These are phyloP conservation scores for Terfezia boudieri DNA, from an alignment of 495 filamentous ascomycete genomes.

Conservation along the genomic window DNA sequence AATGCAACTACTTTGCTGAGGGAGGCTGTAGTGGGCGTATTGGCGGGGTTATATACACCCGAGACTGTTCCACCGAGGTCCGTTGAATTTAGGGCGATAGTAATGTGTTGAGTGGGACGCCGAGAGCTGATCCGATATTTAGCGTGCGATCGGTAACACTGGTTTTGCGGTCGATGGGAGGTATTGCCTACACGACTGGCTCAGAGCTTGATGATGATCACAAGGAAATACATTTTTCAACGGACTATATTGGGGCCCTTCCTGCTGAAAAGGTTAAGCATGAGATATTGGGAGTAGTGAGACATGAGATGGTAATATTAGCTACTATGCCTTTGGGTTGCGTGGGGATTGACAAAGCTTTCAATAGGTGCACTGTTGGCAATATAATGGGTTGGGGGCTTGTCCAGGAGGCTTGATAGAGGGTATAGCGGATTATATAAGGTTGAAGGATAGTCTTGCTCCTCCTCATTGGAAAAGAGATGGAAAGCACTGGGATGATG, in stretches of 20 bases:
- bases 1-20: conserved; percentile 36
- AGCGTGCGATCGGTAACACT: conserved; percentile 62
- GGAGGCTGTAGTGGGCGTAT: conserved; percentile 39
- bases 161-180: conserved; percentile 53
- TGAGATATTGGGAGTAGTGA: conserved; percentile 66
- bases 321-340: no score
- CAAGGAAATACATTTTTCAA: conserved; percentile 83
- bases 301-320: conserved; percentile 50
- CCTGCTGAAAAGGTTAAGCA: conserved; percentile 22
- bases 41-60: conserved; percentile 38
- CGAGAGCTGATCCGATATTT: conserved; percentile 23
- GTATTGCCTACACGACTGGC: conserved; percentile 77
- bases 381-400: conserved; percentile 43
- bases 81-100: conserved; percentile 18
- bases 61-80: conserved; percentile 21
- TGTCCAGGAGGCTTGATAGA: conserved; percentile 68
- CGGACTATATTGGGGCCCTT: conserved; percentile 42
- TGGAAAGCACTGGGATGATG: conserved; percentile 54
- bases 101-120: background rate
- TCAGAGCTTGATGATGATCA: conserved; percentile 65
- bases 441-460: conserved; percentile 44
- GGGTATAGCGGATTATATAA: conserved; percentile 85
- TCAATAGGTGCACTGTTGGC: conserved; percentile 58
- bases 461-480: conserved; percentile 69
- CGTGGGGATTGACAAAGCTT: background rate